Conservation (phyloP, 441 rosid genomes). For the Brassica balearica region DNA sequence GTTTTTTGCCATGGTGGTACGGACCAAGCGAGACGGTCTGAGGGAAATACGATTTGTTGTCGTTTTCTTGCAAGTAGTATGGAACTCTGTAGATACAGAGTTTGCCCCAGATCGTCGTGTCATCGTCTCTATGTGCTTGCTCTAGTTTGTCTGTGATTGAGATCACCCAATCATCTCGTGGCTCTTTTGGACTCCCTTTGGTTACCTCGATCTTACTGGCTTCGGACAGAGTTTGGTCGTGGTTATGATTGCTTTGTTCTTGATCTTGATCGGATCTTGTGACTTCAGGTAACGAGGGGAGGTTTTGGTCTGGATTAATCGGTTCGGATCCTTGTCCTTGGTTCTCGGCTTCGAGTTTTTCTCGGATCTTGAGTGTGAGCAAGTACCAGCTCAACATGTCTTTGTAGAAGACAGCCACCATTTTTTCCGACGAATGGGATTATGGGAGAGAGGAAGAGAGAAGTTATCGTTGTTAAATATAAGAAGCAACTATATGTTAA, state of each 20-base stretch:
- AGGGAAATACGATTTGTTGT: conserved; percentile 79
- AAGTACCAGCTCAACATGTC: conserved; percentile 93
- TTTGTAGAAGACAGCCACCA: conserved; percentile 80
- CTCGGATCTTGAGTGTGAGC: conserved; percentile 82
- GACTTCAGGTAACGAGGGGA: conserved; percentile 26
- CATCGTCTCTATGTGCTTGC: conserved; percentile 74
- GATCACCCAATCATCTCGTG: conserved; percentile 68
- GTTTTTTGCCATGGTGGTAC: conserved; percentile 75
- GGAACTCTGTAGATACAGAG: conserved; percentile 79
- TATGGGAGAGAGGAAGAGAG: conserved; percentile 2
- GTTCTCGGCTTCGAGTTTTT: conserved; percentile 62
- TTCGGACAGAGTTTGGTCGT: conserved; percentile 43
- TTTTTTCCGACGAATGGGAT: conserved; percentile 34
- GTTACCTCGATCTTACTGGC: conserved; percentile 37
- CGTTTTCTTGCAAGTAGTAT: conserved; percentile 72
- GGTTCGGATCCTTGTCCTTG: conserved; percentile 32
- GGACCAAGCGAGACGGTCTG: conserved; percentile 87
- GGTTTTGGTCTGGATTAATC: conserved; percentile 34
- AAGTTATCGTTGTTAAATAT: not conserved
- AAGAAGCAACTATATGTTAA: conserved; percentile 14
- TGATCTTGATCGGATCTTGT: conserved; percentile 46
- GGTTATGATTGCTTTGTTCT: conserved; percentile 35
- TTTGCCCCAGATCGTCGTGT: conserved; percentile 57
- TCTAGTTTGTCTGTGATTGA: conserved; percentile 69
- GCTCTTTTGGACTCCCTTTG: conserved; percentile 41